Evolutionary conservation across 2,329 filamentous ascomycete genomes (phyloP).

Genomic region (Dryadomyces quercus-mongolicae): DNA sequence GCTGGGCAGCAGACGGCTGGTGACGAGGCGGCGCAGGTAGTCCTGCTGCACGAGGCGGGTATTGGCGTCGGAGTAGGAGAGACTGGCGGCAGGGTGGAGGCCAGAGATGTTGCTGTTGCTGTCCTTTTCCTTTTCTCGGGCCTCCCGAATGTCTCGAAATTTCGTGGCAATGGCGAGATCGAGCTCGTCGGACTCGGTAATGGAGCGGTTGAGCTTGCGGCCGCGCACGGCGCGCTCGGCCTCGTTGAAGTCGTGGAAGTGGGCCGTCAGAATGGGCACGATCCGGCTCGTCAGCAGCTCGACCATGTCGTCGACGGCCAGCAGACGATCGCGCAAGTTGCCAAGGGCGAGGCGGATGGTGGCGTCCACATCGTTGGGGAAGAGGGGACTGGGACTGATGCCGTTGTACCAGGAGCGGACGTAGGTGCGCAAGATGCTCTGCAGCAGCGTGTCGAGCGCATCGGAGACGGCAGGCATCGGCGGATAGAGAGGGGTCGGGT

Average conservation of each 20-base stretch:
- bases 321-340: conserved; percentile 58
- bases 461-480: conserved; percentile 67
- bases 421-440: conserved; percentile 70
- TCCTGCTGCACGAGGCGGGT: conserved; percentile 78
- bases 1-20: conserved; percentile 53
- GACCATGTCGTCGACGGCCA: conserved; percentile 74
- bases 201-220: conserved; percentile 71
- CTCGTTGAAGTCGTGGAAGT: conserved; percentile 82
- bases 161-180: conserved; percentile 93
- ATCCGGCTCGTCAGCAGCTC: conserved; percentile 71
- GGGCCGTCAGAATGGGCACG: conserved; percentile 76
- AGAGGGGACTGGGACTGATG: conserved; percentile 69
- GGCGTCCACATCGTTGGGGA: conserved; percentile 77
- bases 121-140: not conserved
- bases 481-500: conserved; percentile 57
- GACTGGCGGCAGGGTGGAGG: conserved; percentile 72
- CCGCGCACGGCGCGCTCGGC: conserved; percentile 82
- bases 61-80: conserved; percentile 60
- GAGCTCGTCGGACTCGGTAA: conserved; percentile 93
- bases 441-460: conserved; percentile 67
- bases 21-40: conserved; percentile 66
- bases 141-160: conserved; percentile 50
- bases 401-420: conserved; percentile 77
- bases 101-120: conserved; percentile 37
- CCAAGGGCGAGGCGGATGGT: conserved; percentile 61